A percentile compares a stretch with the other conserved stretches of the same genome.
These are phyloP conservation scores for Coelastrella sp. DNA, from an alignment of 139 green algal genomes.

Conservation along the genomic window DNA sequence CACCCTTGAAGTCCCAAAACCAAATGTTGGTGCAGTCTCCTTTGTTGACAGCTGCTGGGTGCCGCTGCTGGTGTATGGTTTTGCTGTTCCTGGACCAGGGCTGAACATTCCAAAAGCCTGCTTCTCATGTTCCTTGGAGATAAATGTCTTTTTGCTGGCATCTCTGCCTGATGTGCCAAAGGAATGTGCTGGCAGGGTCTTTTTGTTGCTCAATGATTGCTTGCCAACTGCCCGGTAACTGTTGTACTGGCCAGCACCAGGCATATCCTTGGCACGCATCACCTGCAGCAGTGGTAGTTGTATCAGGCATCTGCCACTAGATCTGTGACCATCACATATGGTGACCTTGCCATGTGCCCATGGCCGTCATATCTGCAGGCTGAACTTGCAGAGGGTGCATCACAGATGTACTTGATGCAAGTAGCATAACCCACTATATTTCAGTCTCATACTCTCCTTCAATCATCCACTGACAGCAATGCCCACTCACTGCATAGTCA, in stretches of 20 bases:
- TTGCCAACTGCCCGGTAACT: conserved; percentile 57
- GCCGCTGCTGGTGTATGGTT: conserved; percentile 54
- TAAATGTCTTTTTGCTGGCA: conserved; percentile 72
- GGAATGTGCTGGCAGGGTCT: conserved; percentile 62
- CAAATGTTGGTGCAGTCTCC: conserved; percentile 64
- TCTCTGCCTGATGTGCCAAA: conserved; percentile 70
- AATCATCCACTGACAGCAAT: background rate
- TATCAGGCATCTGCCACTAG: background rate
- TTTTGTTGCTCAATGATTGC: conserved; percentile 68
- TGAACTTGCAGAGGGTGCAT: no score
- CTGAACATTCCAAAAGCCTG: conserved; percentile 56
- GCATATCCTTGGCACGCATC: conserved; percentile 50
- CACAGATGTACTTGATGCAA: no score
- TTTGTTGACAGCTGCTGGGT: conserved; percentile 64
- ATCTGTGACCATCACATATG: no score
- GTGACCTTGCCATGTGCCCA: no score
- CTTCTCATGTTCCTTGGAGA: conserved; percentile 79
- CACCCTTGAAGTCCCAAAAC: conserved; percentile 71
- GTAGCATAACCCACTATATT: background rate
- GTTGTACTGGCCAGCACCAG: conserved; percentile 68
- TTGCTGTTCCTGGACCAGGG: conserved; percentile 64
- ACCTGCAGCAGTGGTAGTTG: conserved; percentile 8
- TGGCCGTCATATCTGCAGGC: no score
- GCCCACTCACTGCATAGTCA: conserved; percentile 31
- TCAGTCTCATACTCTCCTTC: background rate